Evolutionary conservation across 1,139 yeast species (phyloP).

Genomic region (Pichia inconspicua): DNA sequence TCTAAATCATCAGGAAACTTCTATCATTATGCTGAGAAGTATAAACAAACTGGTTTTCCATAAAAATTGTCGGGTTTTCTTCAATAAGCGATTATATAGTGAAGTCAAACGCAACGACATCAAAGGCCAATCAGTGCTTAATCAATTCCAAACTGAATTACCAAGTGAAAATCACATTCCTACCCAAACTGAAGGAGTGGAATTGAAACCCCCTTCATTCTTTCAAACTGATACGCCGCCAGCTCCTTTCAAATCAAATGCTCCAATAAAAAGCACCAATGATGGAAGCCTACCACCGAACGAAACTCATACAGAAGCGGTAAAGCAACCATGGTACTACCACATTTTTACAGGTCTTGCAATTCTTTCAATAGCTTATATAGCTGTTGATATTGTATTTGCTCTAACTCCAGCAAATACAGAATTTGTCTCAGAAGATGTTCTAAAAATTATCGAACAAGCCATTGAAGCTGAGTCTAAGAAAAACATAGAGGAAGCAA

Average conservation of each 20-base stretch:
- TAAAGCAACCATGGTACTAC: not conserved
- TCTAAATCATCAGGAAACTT: too few species aligned
- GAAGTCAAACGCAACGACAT: slow-evolving; percentile 4
- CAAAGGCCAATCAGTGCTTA: slow-evolving; percentile 20
- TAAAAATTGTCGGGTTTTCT: not conserved
- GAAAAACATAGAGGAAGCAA: slow-evolving; percentile 18
- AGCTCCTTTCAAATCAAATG: slow-evolving; percentile 6
- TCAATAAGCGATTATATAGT: not conserved
- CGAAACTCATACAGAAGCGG: not conserved
- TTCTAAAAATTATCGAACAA: slow-evolving; percentile 12
- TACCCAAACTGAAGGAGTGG: not conserved
- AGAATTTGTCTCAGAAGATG: slow-evolving; percentile 13
- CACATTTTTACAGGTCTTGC: not conserved
- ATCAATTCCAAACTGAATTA: slow-evolving; percentile 25
- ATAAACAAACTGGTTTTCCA: not conserved
- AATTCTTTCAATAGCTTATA: slow-evolving; percentile 1
- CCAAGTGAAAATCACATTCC: not conserved
- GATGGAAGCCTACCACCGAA: not conserved
- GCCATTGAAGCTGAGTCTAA: slow-evolving; percentile 19
- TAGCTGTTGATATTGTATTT: slow-evolving; percentile 3
- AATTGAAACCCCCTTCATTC: slow-evolving; percentile 15
- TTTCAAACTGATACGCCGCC: slow-evolving; percentile 11
- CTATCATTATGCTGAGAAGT: not conserved
- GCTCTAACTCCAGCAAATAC: slow-evolving; percentile 5
- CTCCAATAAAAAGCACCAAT: not conserved